Evolutionary conservation across 306 rosid genomes (phyloP).

Genomic region (Lotus japonicus): DNA sequence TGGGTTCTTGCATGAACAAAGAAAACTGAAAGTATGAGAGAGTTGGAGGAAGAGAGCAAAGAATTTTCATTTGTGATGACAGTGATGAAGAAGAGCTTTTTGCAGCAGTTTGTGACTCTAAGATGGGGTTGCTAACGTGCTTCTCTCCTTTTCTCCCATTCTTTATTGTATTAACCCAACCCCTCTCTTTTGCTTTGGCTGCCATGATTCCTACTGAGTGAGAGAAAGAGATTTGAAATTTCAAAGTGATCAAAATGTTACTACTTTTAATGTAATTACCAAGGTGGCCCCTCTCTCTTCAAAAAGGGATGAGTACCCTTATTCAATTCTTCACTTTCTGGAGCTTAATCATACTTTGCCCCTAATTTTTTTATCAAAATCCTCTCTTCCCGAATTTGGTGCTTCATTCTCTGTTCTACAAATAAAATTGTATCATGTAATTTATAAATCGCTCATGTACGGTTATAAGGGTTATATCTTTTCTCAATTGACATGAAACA

Average conservation of each 20-base stretch:
- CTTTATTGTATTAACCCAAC: constrained; percentile 48
- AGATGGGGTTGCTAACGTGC: constrained; percentile 49
- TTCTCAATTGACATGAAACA: too few species aligned
- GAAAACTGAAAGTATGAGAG: constrained; percentile 35
- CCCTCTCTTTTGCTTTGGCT: constrained; percentile 61
- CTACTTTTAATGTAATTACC: constrained; percentile 43
- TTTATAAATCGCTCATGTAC: too few species aligned
- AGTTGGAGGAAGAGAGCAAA: constrained; percentile 46
- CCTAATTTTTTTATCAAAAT: too few species aligned
- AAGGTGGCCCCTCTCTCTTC: constrained; percentile 34
- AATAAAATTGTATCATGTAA: too few species aligned
- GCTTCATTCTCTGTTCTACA: too few species aligned
- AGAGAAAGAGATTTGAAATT: constrained; percentile 38
- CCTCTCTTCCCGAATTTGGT: too few species aligned
- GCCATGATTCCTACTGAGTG: constrained; percentile 40
- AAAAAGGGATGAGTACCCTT: constrained; percentile 17
- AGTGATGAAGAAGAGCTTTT: constrained; percentile 30
- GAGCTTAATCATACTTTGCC: constrained; percentile 38
- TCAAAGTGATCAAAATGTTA: constrained; percentile 47
- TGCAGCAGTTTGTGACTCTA: constrained; percentile 17
- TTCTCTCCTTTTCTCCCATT: constrained; percentile 44
- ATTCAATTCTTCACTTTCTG: constrained; percentile 31
- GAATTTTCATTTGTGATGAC: constrained; percentile 64
- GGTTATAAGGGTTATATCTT: too few species aligned
- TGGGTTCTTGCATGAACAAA: constrained; percentile 91